These are phyloP conservation scores for Verticillium nubilum DNA, from an alignment of 2,329 filamentous ascomycete genomes.

Conservation along the genomic window DNA sequence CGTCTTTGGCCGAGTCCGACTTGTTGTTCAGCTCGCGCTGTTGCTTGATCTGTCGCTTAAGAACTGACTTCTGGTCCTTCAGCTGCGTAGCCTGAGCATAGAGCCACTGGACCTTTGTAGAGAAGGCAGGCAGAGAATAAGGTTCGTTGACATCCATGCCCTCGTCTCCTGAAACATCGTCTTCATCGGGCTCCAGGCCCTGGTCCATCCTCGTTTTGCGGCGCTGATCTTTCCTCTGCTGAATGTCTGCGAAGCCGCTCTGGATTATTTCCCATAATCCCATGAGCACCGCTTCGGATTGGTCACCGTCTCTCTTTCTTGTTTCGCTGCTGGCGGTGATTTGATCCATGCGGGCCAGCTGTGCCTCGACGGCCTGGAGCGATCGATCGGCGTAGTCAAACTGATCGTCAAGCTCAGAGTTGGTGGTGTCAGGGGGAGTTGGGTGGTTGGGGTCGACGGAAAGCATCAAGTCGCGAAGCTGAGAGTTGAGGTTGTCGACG, in stretches of 20 bases:
- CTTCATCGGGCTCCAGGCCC: constrained; percentile 52
- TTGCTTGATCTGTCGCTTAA: constrained; percentile 90
- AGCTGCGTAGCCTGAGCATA: constrained; percentile 71
- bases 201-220: constrained; percentile 49
- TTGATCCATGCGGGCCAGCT: constrained; percentile 31
- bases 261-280: constrained; percentile 55
- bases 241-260: constrained; percentile 49
- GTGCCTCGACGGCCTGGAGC: constrained; percentile 42
- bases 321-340: constrained; percentile 17
- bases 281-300: constrained; percentile 50
- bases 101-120: constrained; percentile 71
- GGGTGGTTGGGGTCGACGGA: constrained; percentile 42
- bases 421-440: constrained; percentile 52
- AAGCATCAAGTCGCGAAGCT: constrained; percentile 55
- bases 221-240: constrained; percentile 48
- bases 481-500: constrained; percentile 58
- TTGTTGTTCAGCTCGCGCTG: constrained; percentile 89
- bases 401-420: constrained; percentile 59
- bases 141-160: constrained; percentile 50
- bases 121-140: constrained; percentile 73
- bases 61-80: constrained; percentile 81
- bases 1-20: constrained; percentile 67
- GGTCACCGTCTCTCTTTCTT: constrained; percentile 27
- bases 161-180: constrained; percentile 59
- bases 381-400: constrained; percentile 61